These are phyloP conservation scores for Ordospora pajunii DNA, from an alignment of 371 early-diverging fungal species.

Conservation along the genomic window DNA sequence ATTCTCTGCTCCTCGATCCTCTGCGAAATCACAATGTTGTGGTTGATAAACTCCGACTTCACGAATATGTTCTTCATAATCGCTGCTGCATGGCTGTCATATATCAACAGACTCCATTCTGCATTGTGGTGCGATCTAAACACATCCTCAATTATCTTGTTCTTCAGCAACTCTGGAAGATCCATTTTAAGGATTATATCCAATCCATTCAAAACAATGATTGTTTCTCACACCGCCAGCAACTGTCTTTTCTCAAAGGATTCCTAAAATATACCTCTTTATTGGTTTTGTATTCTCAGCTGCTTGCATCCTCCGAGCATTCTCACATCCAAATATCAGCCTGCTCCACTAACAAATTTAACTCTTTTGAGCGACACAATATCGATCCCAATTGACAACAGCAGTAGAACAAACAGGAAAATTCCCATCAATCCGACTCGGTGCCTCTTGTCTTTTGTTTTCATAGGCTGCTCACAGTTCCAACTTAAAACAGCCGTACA, in stretches of 20 bases:
- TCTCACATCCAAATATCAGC: neutral
- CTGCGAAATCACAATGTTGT: constrained; percentile 51
- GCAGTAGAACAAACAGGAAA: neutral
- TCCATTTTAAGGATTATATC: constrained; percentile 45
- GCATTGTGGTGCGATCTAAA: constrained; percentile 21
- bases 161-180: constrained; percentile 37
- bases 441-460: neutral
- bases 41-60: constrained; percentile 55
- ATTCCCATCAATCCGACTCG: neutral
- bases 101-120: constrained; percentile 57
- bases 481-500: neutral
- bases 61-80: constrained; percentile 53
- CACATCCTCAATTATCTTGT: constrained; percentile 54
- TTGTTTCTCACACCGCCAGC: neutral
- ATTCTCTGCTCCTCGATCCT: constrained; percentile 45
- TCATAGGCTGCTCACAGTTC: neutral
- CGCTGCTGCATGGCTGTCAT: constrained; percentile 53
- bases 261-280: neutral
- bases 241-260: neutral
- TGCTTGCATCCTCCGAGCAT: too few species aligned
- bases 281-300: neutral
- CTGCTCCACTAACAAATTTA: neutral
- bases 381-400: neutral
- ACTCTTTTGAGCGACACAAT: neutral
- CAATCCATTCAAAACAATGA: neutral